Evolutionary conservation across 2,329 filamentous ascomycete genomes (phyloP).

Genomic region (Tolypocladium guangdongense): DNA sequence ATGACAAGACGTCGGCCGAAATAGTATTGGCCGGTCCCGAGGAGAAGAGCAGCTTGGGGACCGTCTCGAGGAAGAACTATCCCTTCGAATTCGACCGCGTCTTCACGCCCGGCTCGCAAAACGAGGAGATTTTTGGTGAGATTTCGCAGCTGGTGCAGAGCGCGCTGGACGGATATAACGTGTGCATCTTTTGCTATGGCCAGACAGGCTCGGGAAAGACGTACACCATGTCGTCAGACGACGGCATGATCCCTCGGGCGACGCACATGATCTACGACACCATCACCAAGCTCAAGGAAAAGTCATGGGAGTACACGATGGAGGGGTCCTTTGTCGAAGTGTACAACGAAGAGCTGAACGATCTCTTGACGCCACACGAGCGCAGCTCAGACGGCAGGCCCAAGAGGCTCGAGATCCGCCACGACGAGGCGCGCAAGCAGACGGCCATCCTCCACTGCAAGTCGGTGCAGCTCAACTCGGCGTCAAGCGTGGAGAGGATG

Average conservation of each 20-base stretch:
- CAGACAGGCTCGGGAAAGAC: constrained; percentile 97
- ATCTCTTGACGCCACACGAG: constrained; percentile 52
- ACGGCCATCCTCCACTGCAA: constrained; percentile 75
- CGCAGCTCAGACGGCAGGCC: constrained; percentile 55
- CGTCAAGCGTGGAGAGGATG: constrained; percentile 69
- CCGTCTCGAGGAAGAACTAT: constrained; percentile 65
- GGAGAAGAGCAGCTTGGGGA: constrained; percentile 70
- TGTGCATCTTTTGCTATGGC: constrained; percentile 97
- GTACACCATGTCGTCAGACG: constrained; percentile 80
- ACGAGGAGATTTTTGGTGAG: constrained; percentile 84
- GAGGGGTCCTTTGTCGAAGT: constrained; percentile 94
- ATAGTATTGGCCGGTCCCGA: constrained; percentile 76
- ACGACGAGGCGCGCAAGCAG: constrained; percentile 72
- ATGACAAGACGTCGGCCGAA: constrained; percentile 78
- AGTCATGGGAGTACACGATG: constrained; percentile 91
- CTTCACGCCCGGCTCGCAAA: constrained; percentile 67
- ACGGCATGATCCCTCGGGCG: constrained; percentile 92
- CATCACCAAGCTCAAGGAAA: constrained; percentile 70
- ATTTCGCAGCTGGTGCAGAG: constrained; percentile 96
- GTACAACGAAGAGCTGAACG: constrained; percentile 95
- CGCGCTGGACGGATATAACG: constrained; percentile 93
- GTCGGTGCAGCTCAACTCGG: constrained; percentile 65
- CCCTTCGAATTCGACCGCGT: constrained; percentile 90
- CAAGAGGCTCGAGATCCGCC: constrained; percentile 80
- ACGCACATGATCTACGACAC: constrained; percentile 91